Conservation (phyloP, 768 basidiomycete species). For the Trametes meyenii region DNA sequence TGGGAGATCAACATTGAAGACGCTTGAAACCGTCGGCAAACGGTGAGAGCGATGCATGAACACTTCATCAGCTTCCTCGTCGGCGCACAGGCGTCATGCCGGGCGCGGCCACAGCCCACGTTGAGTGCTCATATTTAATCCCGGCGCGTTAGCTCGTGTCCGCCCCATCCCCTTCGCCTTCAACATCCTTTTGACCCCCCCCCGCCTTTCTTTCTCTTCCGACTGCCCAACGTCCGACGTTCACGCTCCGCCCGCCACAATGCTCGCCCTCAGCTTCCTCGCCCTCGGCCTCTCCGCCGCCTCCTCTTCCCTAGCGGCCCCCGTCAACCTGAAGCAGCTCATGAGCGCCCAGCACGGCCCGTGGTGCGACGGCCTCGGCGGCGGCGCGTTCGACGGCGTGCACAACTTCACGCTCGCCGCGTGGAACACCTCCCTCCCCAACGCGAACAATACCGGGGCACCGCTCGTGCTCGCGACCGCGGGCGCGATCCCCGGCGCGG, state of each 20-base stretch:
- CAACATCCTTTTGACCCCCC: not conserved
- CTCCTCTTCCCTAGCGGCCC: slow-evolving; percentile 10
- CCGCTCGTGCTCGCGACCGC: slow-evolving; percentile 48
- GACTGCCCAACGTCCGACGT: not conserved
- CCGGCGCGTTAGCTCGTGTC: not conserved
- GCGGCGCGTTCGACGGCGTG: slow-evolving; percentile 30
- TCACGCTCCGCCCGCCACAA: slow-evolving; percentile 6
- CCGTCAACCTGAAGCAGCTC: slow-evolving; percentile 11
- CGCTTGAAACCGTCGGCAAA: not conserved
- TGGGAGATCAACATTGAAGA: not conserved
- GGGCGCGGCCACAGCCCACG: not conserved
- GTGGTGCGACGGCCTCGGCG: slow-evolving; percentile 29
- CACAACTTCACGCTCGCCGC: slow-evolving; percentile 52
- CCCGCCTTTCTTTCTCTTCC: not conserved
- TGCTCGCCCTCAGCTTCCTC: slow-evolving; percentile 21
- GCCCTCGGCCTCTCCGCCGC: slow-evolving; percentile 14
- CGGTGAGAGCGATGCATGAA: not conserved
- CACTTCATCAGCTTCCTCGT: not conserved
- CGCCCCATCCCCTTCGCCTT: not conserved
- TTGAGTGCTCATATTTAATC: not conserved
- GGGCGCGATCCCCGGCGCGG: slow-evolving; percentile 36
- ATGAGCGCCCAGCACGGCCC: slow-evolving; percentile 9
- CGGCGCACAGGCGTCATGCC: not conserved
- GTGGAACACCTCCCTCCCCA: slow-evolving; percentile 43
- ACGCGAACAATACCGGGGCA: slow-evolving; percentile 47